Conservation (phyloP, 2,329 filamentous ascomycete species). For the Colletotrichum truncatum region DNA sequence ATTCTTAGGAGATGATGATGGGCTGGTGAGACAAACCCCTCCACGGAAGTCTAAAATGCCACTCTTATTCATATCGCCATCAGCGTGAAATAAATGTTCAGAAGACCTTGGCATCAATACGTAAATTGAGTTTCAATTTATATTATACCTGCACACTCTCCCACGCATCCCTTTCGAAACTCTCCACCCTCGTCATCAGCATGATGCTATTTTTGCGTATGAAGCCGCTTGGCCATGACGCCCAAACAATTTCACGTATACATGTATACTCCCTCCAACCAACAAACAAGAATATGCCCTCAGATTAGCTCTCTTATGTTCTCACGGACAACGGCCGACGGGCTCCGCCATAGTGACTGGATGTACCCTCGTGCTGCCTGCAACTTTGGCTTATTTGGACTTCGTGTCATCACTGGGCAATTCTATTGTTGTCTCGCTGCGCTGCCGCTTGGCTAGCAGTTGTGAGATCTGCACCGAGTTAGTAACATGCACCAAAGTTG, state of each 20-base stretch:
- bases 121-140: neutral
- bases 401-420: slow-evolving; percentile 46
- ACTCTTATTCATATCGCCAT: no score
- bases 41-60: no score
- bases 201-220: no score
- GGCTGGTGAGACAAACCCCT: no score
- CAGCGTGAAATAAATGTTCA: no score
- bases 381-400: slow-evolving; percentile 53
- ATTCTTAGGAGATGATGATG: neutral
- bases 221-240: no score
- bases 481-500: neutral
- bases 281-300: slow-evolving; percentile 38
- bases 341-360: slow-evolving; percentile 21
- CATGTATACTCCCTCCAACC: neutral
- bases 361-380: slow-evolving; percentile 42
- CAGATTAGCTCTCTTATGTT: slow-evolving; percentile 53
- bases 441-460: slow-evolving; percentile 21
- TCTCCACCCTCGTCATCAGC: neutral
- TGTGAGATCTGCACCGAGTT: slow-evolving; percentile 12
- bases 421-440: slow-evolving; percentile 27
- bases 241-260: neutral
- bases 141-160: no score
- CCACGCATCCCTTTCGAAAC: no score
- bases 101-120: no score
- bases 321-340: slow-evolving; percentile 45